Evolutionary conservation across 352 stramenopile genomes (phyloP), one percentile per base, ranked within the genome.

Genomic region (Thalassiosira oceanica): DNA sequence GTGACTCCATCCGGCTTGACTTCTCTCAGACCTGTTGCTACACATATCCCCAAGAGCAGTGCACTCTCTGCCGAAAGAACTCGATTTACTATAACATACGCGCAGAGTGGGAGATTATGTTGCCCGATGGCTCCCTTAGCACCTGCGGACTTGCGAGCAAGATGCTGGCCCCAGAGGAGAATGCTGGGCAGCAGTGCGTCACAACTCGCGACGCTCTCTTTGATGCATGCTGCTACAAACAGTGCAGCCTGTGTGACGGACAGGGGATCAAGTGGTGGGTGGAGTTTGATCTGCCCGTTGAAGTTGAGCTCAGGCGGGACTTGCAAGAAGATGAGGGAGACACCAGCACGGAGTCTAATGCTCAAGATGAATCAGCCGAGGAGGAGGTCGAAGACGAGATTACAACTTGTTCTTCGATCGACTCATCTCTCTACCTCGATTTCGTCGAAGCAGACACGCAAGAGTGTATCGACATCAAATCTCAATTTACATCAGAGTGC

Each of bases 261-360:
- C 16, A 74, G 21, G 73, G 65, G 27, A 28, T 83, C 1, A 77
- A 77, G 35, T 83, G 73, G 73, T 83, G 73, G 73, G 29, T 82
- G 23, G 72, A 82, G 53, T 82, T 82, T 48, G 72, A 82, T 1
- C 43, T 62, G 4, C 13, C 39, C 44, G 11, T 23, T 23, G 21
- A 39, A 7, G 49, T 49, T 16, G 21, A 2, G 11, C 5, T 13
- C 16, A 35, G 45, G 7, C 65, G 46, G 55, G 31, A 11, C 10
- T 43, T 51, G 49, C 53, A 64, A 13, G 24, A 16, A 41, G 15
- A 10, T 27, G 50, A 64, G 44, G 31, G 51, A 41, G 41, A 62
- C 18, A 43, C 1, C 1, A 13, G 28, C 24, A 20, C 26, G 16
- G 53, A 29, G 31, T 33, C 48, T 11, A 15, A 24, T 1, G 27